Percentiles rank a stretch among this genome's conserved stretches.
Conservation (phyloP, 371 early-diverging fungal genomes). For the Rhizopus delemar region DNA sequence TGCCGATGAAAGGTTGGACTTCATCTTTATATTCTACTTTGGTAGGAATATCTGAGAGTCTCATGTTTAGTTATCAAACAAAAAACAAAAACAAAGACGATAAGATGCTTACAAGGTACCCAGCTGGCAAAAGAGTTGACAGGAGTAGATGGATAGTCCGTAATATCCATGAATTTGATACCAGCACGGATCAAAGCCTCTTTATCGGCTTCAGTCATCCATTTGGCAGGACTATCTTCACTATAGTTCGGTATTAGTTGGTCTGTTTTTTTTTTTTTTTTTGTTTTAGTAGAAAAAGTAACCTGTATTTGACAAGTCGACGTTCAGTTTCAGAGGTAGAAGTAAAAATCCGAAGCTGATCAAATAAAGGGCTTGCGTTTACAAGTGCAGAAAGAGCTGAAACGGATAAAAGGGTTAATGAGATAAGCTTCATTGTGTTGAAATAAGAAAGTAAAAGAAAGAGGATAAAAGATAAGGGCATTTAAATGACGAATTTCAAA, state of each 20-base stretch:
- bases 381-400: conserved; percentile 26
- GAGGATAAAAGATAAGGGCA: background rate
- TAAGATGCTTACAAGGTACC: conserved; percentile 27
- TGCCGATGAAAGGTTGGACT: conserved; percentile 56
- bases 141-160: conserved; percentile 57
- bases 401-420: conserved; percentile 30
- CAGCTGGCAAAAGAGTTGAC: conserved; percentile 14
- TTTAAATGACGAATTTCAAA: too few species aligned
- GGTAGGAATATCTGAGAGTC: conserved; percentile 45
- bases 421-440: conserved; percentile 17
- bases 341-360: conserved; percentile 31
- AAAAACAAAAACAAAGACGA: background rate
- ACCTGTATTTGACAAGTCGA: conserved; percentile 41
- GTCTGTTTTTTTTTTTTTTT: background rate
- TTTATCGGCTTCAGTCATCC: conserved; percentile 70
- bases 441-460: conserved; percentile 4
- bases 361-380: conserved; percentile 32
- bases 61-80: background rate
- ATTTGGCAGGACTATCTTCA: conserved; percentile 53
- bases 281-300: background rate
- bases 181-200: conserved; percentile 65
- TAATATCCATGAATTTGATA: conserved; percentile 86
- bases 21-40: conserved; percentile 48
- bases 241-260: conserved; percentile 8
- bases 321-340: conserved; percentile 25